These are phyloP conservation scores for Musa balbisiana DNA, from an alignment of 202 grass and related monocot genomes.

Conservation along the genomic window DNA sequence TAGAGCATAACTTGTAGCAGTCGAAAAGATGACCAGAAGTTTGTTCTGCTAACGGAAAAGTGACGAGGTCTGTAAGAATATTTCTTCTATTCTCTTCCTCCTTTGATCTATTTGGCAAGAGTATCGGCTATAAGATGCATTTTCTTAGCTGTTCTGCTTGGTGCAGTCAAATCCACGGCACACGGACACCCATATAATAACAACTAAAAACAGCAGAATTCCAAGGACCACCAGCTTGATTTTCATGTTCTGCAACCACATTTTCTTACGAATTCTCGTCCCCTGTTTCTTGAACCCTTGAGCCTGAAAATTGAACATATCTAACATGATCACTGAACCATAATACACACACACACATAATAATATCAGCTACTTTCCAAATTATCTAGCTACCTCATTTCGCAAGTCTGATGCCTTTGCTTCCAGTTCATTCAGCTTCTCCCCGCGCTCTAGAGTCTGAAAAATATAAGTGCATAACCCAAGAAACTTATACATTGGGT, in stretches of 20 bases:
- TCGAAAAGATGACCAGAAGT: background rate
- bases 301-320: slow-evolving; percentile 40
- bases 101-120: background rate
- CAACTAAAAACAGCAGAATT: slow-evolving; percentile 73
- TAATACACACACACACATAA: background rate
- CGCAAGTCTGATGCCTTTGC: slow-evolving; percentile 79
- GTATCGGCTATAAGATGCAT: background rate
- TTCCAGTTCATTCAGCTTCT: slow-evolving; percentile 73
- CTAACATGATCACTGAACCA: background rate
- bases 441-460: slow-evolving; percentile 71
- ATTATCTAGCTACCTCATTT: slow-evolving; percentile 40
- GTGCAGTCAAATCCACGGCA: slow-evolving; percentile 93
- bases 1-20: background rate
- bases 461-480: slow-evolving; percentile 16
- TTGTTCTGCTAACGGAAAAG: background rate
- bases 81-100: background rate
- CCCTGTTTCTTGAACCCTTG: slow-evolving; percentile 90
- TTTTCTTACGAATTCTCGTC: slow-evolving; percentile 74
- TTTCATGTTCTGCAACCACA: slow-evolving; percentile 95
- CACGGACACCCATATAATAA: slow-evolving; percentile 81
- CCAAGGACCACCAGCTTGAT: slow-evolving; percentile 72
- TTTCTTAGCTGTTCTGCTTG: slow-evolving; percentile 54
- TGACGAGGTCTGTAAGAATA: background rate
- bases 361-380: slow-evolving; percentile 2
- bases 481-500: background rate